Evolutionary conservation across 139 green algal species (phyloP), one percentile per base, ranked within the genome.

Genomic region (Chloropicon primus): DNA sequence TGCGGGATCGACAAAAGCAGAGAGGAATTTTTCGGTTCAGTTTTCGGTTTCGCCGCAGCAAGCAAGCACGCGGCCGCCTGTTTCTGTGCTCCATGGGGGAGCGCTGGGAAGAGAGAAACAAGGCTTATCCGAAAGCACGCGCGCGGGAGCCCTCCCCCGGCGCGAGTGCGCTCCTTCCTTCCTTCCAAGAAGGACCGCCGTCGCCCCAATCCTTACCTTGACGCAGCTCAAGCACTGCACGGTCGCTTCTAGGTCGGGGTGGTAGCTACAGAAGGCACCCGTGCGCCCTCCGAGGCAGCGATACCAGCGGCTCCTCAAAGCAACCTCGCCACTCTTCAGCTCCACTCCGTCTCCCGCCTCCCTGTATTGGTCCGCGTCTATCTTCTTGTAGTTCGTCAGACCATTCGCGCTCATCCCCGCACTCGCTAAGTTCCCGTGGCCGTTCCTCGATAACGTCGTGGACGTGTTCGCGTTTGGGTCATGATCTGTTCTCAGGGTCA

Each of bases 171-270:
- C n/a, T n/a, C n/a, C n/a, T n/a, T n/a, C n/a, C n/a, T n/a, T n/a
- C n/a, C n/a, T n/a, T n/a, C n/a, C n/a, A n/a, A n/a, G n/a, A n/a
- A n/a, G n/a, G n/a, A n/a, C n/a, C n/a, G n/a, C n/a, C n/a, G n/a
- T n/a, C n/a, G n/a, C n/a, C n/a, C n/a, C n/a, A n/a, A n/a, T n/a
- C n/a, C n/a, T n/a, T n/a, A n/a, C n/a, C n/a, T 91, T 91, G 53
- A 95, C 75, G 85, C 93, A 98, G 2, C 94, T 78, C 21, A 96
- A 84, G 84, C 94, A 98, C 86, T 98, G 93, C 28, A 98, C 77
- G 2, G 82, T 88, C 0, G 94, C 95, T 53, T 93, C 89, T 41
- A 90, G 84, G 22, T 95, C 89, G 0, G 89, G 87, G 83, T 97
- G 94, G 72, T 94, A 85, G 80, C 87, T 93, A 85, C 93, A 97